These are phyloP conservation scores for Marasmius oreades DNA, from an alignment of 1,284 basidiomycete species.

Conservation along the genomic window DNA sequence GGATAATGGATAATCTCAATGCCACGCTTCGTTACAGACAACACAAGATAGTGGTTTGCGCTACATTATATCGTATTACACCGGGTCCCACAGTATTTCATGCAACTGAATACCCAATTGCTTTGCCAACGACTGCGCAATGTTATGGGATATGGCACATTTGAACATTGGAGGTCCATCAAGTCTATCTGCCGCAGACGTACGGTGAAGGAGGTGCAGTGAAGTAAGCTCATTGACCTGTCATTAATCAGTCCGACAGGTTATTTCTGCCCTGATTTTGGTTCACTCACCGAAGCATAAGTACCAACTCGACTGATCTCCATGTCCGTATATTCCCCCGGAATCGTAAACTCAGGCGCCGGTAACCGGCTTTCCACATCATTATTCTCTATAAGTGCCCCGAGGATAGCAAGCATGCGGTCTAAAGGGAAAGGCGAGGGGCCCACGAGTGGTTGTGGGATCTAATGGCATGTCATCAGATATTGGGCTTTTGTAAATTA, in stretches of 20 bases:
- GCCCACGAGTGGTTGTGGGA: slow-evolving; percentile 78
- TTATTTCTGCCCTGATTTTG: slow-evolving; percentile 1
- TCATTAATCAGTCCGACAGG: background rate
- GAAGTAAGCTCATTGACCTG: slow-evolving; percentile 73
- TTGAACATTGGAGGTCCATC: slow-evolving; percentile 71
- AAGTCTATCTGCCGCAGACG: slow-evolving; percentile 62
- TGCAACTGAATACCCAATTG: background rate
- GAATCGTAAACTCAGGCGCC: slow-evolving; percentile 44
- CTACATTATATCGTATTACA: background rate
- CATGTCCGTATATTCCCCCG: slow-evolving; percentile 66
- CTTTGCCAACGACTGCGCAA: background rate
- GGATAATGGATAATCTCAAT: background rate
- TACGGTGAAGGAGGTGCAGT: slow-evolving; percentile 66
- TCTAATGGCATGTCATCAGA: slow-evolving; percentile 32
- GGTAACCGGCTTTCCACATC: slow-evolving; percentile 52
- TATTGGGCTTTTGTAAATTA: background rate
- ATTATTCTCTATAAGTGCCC: slow-evolving; percentile 80
- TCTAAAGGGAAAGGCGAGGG: slow-evolving; percentile 83
- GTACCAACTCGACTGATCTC: slow-evolving; percentile 60
- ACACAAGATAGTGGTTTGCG: no score
- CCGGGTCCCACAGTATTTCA: background rate
- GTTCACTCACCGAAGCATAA: slow-evolving; percentile 47
- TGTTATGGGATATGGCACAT: slow-evolving; percentile 36
- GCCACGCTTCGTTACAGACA: background rate
- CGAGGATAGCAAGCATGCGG: slow-evolving; percentile 79